Conservation (phyloP, 306 rosid genomes). For the Cicer arietinum region DNA sequence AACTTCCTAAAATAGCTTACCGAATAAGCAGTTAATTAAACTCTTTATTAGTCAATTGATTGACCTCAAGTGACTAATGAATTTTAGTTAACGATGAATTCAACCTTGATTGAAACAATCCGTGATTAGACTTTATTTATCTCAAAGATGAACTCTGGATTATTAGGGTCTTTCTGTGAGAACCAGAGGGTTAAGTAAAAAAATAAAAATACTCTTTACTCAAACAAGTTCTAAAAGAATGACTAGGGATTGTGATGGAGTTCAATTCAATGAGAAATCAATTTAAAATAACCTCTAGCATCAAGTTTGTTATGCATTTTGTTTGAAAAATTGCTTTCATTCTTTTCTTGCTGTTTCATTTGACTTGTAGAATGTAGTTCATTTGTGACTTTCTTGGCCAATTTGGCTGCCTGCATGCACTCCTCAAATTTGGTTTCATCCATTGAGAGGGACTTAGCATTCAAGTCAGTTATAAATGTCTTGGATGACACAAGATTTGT, state of each 20-base stretch:
- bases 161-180: too few relatives aligned
- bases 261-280: background rate
- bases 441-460: conserved; percentile 65
- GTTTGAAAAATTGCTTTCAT: conserved; percentile 35
- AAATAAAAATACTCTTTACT: too few relatives aligned
- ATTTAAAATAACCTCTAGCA: conserved; percentile 48
- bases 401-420: conserved; percentile 64
- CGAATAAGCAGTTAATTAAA: background rate
- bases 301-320: conserved; percentile 36
- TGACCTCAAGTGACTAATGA: background rate
- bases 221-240: background rate
- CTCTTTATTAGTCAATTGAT: background rate
- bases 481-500: conserved; percentile 72
- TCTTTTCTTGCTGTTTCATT: conserved; percentile 39
- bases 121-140: too few relatives aligned
- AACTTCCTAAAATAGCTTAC: background rate
- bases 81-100: background rate
- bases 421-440: conserved; percentile 65
- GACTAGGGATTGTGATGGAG: background rate
- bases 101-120: too few relatives aligned
- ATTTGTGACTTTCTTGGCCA: conserved; percentile 35
- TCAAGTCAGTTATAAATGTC: conserved; percentile 64
- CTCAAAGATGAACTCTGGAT: too few relatives aligned
- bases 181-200: too few relatives aligned
- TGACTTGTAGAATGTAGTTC: conserved; percentile 40